A percentile compares a stretch with the other conserved stretches of the same genome.
Evolutionary conservation across 306 rosid genomes (phyloP).

Genomic region (Heteromeles arbutifolia): DNA sequence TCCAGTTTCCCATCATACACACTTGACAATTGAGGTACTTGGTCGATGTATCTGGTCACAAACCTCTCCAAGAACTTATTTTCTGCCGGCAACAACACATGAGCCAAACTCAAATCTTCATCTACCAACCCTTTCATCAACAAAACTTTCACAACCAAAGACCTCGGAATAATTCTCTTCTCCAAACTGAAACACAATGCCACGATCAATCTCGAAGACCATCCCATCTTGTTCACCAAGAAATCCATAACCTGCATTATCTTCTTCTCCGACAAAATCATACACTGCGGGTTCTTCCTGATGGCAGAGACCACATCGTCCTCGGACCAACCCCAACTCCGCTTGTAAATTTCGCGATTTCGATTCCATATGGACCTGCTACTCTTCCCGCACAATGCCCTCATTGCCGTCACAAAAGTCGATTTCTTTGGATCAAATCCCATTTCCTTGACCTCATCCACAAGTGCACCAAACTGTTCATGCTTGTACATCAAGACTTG

Average conservation of each 20-base stretch:
- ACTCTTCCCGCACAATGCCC: constrained; percentile 10
- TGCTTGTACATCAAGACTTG: not conserved
- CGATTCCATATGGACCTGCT: constrained; percentile 29
- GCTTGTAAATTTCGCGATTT: constrained; percentile 25
- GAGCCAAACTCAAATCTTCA: not conserved
- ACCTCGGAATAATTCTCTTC: constrained; percentile 41
- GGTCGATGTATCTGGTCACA: constrained; percentile 9
- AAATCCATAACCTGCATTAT: constrained; percentile 30
- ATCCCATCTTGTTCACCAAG: constrained; percentile 31
- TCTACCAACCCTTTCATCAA: constrained; percentile 20
- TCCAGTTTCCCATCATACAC: constrained; percentile 15
- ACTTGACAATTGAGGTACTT: constrained; percentile 6
- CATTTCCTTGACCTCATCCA: constrained; percentile 29
- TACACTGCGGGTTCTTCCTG: constrained; percentile 27
- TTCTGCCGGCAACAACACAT: not conserved
- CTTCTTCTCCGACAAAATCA: constrained; percentile 29
- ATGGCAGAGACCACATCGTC: constrained; percentile 29
- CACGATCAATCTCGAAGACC: constrained; percentile 8
- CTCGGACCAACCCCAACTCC: constrained; percentile 56
- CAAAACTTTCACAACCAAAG: constrained; percentile 22
- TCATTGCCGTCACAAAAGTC: constrained; percentile 22
- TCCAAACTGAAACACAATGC: constrained; percentile 25
- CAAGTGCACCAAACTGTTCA: not conserved
- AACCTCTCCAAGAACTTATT: constrained; percentile 16
- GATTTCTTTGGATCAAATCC: constrained; percentile 25